These are phyloP conservation scores for Nemania serpens DNA, from an alignment of 2,329 filamentous ascomycete genomes.

Conservation along the genomic window DNA sequence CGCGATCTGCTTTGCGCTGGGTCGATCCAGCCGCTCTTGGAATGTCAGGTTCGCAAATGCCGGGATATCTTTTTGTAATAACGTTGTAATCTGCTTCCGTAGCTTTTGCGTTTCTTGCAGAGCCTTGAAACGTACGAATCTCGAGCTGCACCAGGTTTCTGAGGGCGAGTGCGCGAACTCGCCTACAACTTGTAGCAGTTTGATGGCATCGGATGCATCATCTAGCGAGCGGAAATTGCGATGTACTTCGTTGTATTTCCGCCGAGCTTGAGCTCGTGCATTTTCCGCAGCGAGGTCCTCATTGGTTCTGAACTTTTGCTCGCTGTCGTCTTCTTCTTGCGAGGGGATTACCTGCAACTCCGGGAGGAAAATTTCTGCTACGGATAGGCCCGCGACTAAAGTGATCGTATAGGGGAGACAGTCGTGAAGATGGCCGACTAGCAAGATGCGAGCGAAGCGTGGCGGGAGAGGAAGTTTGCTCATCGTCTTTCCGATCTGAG, in stretches of 20 bases:
- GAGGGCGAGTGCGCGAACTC: slow-evolving; percentile 74
- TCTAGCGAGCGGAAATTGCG: slow-evolving; percentile 80
- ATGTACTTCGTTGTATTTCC: slow-evolving; percentile 71
- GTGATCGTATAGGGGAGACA: slow-evolving; percentile 87
- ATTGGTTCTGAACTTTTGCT: slow-evolving; percentile 57
- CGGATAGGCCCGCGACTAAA: slow-evolving; percentile 84
- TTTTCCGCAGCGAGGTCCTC: slow-evolving; percentile 75
- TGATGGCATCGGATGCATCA: slow-evolving; percentile 84
- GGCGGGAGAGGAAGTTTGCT: slow-evolving; percentile 89
- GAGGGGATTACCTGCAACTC: slow-evolving; percentile 74
- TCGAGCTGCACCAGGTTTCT: slow-evolving; percentile 76
- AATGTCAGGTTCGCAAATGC: slow-evolving; percentile 62
- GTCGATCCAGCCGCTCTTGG: slow-evolving; percentile 61
- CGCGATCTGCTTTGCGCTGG: slow-evolving; percentile 70
- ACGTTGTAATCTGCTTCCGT: slow-evolving; percentile 78
- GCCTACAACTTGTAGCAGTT: slow-evolving; percentile 84
- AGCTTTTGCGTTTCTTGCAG: slow-evolving; percentile 86
- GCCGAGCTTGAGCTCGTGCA: slow-evolving; percentile 65
- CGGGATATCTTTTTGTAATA: slow-evolving; percentile 76
- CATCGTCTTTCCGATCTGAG: slow-evolving; percentile 78
- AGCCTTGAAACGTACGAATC: slow-evolving; percentile 86
- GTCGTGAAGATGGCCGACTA: slow-evolving; percentile 80
- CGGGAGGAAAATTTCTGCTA: slow-evolving; percentile 84
- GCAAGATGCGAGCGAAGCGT: slow-evolving; percentile 87
- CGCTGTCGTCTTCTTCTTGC: slow-evolving; percentile 49